phyloP scores from a whole-genome alignment of 495 filamentous ascomycete species.

The Penicillium parvum region DNA sequence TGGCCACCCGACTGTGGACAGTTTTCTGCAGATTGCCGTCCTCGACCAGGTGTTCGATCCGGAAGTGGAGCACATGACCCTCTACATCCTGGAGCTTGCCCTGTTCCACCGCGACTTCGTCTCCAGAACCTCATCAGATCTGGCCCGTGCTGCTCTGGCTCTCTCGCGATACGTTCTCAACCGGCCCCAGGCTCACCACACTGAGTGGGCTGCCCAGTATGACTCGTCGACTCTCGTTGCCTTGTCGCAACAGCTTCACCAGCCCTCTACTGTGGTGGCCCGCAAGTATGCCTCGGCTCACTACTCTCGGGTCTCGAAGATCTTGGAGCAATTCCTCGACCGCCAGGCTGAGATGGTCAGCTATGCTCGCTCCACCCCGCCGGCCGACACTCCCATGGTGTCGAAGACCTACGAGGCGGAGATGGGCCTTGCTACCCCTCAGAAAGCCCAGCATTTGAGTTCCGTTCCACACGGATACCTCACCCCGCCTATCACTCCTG shows the following conservation, averaged over 20 bases:
- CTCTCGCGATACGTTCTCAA: conserved; percentile 82
- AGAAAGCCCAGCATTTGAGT: conserved; percentile 65
- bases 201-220: conserved; percentile 77
- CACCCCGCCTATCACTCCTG: conserved; percentile 95
- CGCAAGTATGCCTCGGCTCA: conserved; percentile 84
- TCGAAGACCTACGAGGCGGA: conserved; percentile 50
- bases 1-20: conserved; percentile 91
- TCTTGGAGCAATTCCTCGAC: conserved; percentile 80
- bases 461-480: conserved; percentile 76
- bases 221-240: conserved; percentile 74
- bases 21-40: conserved; percentile 75
- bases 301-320: conserved; percentile 74
- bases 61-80: conserved; percentile 90
- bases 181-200: conserved; percentile 67
- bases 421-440: conserved; percentile 69
- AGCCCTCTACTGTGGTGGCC: conserved; percentile 78
- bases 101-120: conserved; percentile 97
- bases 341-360: conserved; percentile 71
- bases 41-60: conserved; percentile 63
- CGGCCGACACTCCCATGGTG: conserved; percentile 55
- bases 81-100: conserved; percentile 90
- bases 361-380: conserved; percentile 68
- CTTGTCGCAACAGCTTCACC: conserved; percentile 79
- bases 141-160: conserved; percentile 82
- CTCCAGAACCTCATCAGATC: conserved; percentile 78